These are phyloP conservation scores for Petunia hybrid DNA, from an alignment of 305 asterid genomes.

Conservation along the genomic window DNA sequence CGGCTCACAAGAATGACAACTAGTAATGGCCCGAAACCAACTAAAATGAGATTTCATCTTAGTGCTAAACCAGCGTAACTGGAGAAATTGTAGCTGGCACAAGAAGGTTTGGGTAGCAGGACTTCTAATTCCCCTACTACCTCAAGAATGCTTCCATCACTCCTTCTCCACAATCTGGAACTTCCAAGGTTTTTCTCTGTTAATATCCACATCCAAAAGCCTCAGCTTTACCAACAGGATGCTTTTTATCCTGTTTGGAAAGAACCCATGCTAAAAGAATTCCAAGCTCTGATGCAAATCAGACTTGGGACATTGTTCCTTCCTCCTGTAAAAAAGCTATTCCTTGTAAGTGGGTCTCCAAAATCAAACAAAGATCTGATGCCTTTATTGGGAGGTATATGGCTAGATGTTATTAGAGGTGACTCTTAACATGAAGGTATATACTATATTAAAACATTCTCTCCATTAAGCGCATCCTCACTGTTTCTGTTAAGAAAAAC, in stretches of 20 bases:
- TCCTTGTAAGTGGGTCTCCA: background rate
- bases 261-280: background rate
- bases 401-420: background rate
- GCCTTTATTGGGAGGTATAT: background rate
- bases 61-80: background rate
- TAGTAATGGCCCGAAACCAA: background rate
- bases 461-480: background rate
- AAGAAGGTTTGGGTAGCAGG: background rate
- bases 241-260: background rate
- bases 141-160: background rate
- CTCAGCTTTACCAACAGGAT: background rate
- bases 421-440: background rate
- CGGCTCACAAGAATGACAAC: background rate
- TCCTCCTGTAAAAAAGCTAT: background rate
- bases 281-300: slow-evolving; percentile 11
- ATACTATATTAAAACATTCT: background rate
- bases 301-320: background rate
- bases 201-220: background rate
- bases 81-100: background rate
- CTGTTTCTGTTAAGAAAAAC: background rate
- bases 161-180: background rate
- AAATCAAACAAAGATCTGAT: background rate
- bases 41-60: background rate
- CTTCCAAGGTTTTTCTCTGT: background rate
- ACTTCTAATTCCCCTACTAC: background rate